Evolutionary conservation across 2,329 filamentous ascomycete genomes (phyloP), one percentile per base, ranked within the genome.

Genomic region (Aspergillus piperis): DNA sequence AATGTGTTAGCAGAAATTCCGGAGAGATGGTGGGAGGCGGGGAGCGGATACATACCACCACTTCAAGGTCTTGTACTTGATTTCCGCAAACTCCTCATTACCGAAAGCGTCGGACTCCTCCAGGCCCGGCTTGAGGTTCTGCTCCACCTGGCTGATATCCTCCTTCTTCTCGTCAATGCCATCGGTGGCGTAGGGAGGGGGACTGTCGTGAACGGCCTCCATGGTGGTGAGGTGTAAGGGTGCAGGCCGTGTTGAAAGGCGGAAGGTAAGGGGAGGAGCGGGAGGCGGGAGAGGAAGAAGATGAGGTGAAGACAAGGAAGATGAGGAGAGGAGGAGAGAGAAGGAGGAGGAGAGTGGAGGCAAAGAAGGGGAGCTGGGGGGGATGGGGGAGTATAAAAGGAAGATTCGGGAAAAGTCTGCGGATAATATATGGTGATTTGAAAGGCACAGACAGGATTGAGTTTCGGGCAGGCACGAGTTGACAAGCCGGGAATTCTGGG

Each of bases 21-120:
- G 3, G 41, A 10, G 38, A 8, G 8, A 3, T 11, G 11, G 38
- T 11, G 11, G 10, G 11, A 21, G 7, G 51, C 19, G 32, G 23
- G 1, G 4, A 6, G 6, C 21, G n/a, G 7, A 39, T 30, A 63
- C 65, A 27, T 66, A 67, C 65, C 65, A 67, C 65, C 81, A 83
- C 49, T 73, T 71, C 73, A 81, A 75, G 0, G 79, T 81, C 64
- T 78, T 78, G 65, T 81, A 83, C 59, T 83, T 76, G 57, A 82
- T 75, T 47, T 78, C 76, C 3, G 70, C 66, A 6, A 61, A 59
- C 17, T 65, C 67, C 56, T 76, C 73, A 57, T 74, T 63, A 3
- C 72, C 72, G 52, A 75, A 76, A 11, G 71, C 70, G 57, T 76
- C 73, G 11, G 53, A 25, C 19, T 58, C 58, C 21, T 58, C 54